Evolutionary conservation across 2,329 filamentous ascomycete species (phyloP).

Genomic region (Parastagonospora avenae): DNA sequence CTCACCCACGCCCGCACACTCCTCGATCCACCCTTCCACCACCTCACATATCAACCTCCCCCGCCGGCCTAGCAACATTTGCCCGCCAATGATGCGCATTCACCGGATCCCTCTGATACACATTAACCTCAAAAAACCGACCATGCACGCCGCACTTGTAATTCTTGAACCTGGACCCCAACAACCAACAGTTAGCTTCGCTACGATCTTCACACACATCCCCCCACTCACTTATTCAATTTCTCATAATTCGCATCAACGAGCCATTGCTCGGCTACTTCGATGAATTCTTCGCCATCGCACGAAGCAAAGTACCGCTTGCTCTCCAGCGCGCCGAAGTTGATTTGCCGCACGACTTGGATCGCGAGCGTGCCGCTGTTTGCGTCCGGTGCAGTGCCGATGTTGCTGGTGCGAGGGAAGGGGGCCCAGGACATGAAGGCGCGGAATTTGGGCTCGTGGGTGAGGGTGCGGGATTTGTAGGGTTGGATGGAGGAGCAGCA

Average conservation of each 20-base stretch:
- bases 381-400: not conserved
- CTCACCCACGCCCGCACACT: too few relatives aligned
- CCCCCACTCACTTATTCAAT: conserved; percentile 52
- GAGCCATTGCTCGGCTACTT: conserved; percentile 47
- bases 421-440: conserved; percentile 39
- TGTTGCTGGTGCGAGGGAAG: conserved; percentile 22
- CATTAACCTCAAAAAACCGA: conserved; percentile 57
- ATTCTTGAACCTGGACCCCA: too few relatives aligned
- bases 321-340: conserved; percentile 52
- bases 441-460: conserved; percentile 30
- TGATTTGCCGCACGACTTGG: conserved; percentile 54
- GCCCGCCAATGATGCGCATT: conserved; percentile 54
- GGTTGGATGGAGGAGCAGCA: too few relatives aligned
- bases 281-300: conserved; percentile 31
- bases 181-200: too few relatives aligned
- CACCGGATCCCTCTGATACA: conserved; percentile 55
- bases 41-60: conserved; percentile 51
- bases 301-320: conserved; percentile 50
- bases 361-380: conserved; percentile 32
- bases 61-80: conserved; percentile 50
- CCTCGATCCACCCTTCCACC: too few relatives aligned
- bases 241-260: conserved; percentile 53
- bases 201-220: conserved; percentile 34
- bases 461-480: conserved; percentile 18
- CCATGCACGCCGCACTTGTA: conserved; percentile 52